Base-by-base conservation (phyloP, 2,329 filamentous ascomycete genomes). In the Cercospora canescens region DNA sequence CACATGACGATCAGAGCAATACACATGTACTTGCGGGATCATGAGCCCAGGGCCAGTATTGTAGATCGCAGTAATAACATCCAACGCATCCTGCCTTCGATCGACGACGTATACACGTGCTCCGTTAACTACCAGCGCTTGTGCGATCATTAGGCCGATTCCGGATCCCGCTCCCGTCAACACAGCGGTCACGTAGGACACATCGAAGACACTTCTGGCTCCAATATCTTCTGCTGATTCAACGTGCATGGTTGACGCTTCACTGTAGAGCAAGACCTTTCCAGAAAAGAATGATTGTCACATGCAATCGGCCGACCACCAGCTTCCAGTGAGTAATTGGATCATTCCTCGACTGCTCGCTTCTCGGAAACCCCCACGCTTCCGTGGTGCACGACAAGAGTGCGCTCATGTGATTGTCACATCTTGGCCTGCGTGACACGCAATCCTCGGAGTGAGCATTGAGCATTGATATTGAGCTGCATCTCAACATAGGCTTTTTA, bases 181-280 rank as follows among this genome's bases (percentile, higher is more conserved):
- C 45, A 50, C 18, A 6, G 45, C 45, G 12, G 45, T 50, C 18
- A 50, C 45, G 21, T 50, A 26, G 7, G 45, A 50, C 24, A 50
- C 24, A 11, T 50, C 45, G 45, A 50, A 50, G 62, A 83, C 39
- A 45, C 24, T 45, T n/a, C 39, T 21, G 39, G 39, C 18, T 24
- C 24, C 39, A 18, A 45, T 45, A 18, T 45, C 39, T 45, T 45
- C 39, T 45, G 39, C 3, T 45, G 39, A n/a, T 6, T 24, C 24
- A 12, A n/a, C 24, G 39, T 18, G 39, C 39, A 45, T 45, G 39
- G 39, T 11, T 45, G 39, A 24, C 3, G 18, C 6, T 16, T 21
- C n/a, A 11, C 18, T 18, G n/a, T n/a, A n/a, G n/a, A n/a, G n/a
- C n/a, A n/a, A n/a, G n/a, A n/a, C n/a, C n/a, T n/a, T n/a, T n/a